These are phyloP conservation scores for Rhizopogon vesiculosus DNA, from an alignment of 768 basidiomycete genomes.

Conservation along the genomic window DNA sequence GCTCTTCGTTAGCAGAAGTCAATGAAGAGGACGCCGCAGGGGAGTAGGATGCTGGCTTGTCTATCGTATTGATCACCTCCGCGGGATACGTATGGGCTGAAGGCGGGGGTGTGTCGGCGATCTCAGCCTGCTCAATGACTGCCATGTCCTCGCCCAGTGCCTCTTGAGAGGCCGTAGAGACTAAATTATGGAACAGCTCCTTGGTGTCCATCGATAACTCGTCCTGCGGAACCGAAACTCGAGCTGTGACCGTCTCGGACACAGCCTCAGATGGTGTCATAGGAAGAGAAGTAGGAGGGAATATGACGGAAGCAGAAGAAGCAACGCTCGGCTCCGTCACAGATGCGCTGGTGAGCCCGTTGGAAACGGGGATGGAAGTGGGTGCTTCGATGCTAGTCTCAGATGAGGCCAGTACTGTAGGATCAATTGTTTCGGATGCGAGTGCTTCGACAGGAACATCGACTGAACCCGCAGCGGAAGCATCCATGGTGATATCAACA, in stretches of 20 bases:
- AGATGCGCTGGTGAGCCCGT: neutral
- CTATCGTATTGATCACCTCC: neutral
- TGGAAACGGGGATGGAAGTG: neutral
- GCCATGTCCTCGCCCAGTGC: neutral
- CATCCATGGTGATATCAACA: neutral
- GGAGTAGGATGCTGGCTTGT: neutral
- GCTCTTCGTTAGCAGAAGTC: no score
- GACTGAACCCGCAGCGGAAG: neutral
- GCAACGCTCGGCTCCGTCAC: slow-evolving; percentile 1
- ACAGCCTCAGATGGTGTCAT: neutral
- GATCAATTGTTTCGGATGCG: slow-evolving; percentile 14
- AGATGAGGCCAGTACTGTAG: neutral
- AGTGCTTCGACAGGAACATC: neutral
- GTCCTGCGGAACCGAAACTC: neutral
- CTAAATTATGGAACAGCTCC: neutral
- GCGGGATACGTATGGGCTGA: neutral
- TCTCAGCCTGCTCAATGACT: neutral
- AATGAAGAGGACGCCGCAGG: neutral
- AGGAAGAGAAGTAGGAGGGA: neutral
- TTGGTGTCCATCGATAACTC: neutral
- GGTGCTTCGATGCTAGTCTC: neutral
- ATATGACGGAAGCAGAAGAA: neutral
- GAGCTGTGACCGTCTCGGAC: neutral
- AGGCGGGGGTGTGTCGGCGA: neutral
- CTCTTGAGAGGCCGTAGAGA: neutral